Percentiles rank a stretch among this genome's conserved stretches.
These are phyloP conservation scores for Physocladia obscura DNA, from an alignment of 192 early-diverging fungal species.

Conservation along the genomic window DNA sequence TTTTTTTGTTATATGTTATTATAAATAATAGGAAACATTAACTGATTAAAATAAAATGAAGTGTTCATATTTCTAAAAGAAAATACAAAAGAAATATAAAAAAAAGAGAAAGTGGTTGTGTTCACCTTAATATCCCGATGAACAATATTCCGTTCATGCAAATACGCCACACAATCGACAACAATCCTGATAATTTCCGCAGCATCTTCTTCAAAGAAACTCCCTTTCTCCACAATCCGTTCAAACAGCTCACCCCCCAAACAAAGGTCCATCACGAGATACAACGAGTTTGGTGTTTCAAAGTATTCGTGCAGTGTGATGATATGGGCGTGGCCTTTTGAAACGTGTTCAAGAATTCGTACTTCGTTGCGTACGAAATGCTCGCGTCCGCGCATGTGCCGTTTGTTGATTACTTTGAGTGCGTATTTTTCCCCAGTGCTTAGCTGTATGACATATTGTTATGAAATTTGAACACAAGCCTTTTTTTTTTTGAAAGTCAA, in stretches of 20 bases:
- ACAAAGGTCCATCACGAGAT: conserved; percentile 47
- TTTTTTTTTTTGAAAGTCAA: not conserved
- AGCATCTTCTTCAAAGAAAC: conserved; percentile 46
- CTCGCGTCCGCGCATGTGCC: conserved; percentile 74
- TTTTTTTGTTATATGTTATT: no score
- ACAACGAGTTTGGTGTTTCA: conserved; percentile 32
- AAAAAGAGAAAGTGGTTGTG: no score
- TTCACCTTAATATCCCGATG: conserved; percentile 58
- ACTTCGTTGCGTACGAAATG: conserved; percentile 91
- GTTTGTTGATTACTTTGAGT: conserved; percentile 89
- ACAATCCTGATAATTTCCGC: conserved; percentile 78
- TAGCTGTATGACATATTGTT: no score
- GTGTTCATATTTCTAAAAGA: no score
- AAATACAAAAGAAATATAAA: no score
- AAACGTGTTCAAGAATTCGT: conserved; percentile 74
- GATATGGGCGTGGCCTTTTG: conserved; percentile 83
- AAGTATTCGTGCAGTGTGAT: conserved; percentile 56
- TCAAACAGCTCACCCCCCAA: conserved; percentile 41
- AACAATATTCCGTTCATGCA: conserved; percentile 84
- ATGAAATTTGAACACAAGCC: no score
- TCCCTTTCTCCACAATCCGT: conserved; percentile 32
- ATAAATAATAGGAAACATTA: no score
- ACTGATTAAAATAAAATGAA: no score
- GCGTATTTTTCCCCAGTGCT: conserved; percentile 75
- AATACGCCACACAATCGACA: conserved; percentile 74